Base-by-base conservation (phyloP, 495 filamentous ascomycete species). In the Penicillium pancosmium region DNA sequence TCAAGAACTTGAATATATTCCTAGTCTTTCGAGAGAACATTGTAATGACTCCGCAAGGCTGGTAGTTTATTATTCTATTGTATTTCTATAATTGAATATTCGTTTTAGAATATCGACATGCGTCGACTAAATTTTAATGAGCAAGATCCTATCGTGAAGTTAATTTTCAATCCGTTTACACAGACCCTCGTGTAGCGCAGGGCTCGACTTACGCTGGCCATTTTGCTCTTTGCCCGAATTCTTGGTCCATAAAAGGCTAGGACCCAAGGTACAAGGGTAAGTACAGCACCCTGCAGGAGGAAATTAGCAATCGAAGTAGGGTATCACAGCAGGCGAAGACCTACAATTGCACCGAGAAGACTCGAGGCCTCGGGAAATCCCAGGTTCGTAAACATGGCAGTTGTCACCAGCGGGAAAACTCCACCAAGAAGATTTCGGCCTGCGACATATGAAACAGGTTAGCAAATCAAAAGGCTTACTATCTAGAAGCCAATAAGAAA, bases 191-290 rank as follows among this genome's bases (percentile, higher is more conserved):
- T 2, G 36, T 40, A 16, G 5, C 4, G 16, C 13, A 19, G n/a
- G 16, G 10, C 7, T 44, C 13, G 9, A 44, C 41, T 16, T 44
- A 44, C 41, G 5, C 41, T 44, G 16, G 92, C 92, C 78, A 96
- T 87, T 60, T 87, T 87, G 65, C 90, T 92, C 67, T 87, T 84
- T 12, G 84, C 87, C 53, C 93, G 78, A 58, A 98, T 95, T 73
- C 66, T 82, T 19, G 87, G 85, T 3, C 93, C 93, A 66, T 84
- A 95, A 33, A 93, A 84, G 3, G 92, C 85, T 64, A 98, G 71
- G 7, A 91, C 84, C 91, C 91, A 97, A 0, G 93, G 93, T 33
- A 97, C 92, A 13, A 88, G 67, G 8, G 88, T 92, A 53, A 98
- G 69, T 6, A 83, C 57, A 8, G 81, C 78, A 1, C 88, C 90